A percentile compares a stretch with the other conserved stretches of the same genome.
Evolutionary conservation across 148 eudicot genomes (phyloP).

Genomic region (Amaranthus palmeri): DNA sequence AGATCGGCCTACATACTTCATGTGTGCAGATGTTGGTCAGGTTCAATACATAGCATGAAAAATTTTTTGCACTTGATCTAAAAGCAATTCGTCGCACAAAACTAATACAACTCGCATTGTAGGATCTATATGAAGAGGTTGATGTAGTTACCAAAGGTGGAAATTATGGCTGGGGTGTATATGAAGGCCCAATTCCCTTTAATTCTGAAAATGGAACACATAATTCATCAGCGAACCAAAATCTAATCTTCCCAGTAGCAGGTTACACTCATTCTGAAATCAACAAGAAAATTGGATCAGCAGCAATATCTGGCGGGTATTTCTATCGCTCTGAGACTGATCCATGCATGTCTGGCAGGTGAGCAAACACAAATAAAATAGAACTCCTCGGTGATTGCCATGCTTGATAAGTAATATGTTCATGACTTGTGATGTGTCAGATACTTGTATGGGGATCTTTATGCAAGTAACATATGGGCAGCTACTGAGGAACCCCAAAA

Average conservation of each 20-base stretch:
- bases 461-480: conserved; percentile 62
- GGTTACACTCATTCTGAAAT: conserved; percentile 70
- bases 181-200: conserved; percentile 58
- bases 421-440: conserved; percentile 31
- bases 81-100: not conserved
- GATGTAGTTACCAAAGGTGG: conserved; percentile 84
- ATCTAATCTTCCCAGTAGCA: conserved; percentile 61
- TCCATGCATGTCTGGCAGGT: conserved; percentile 90
- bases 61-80: not conserved
- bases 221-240: conserved; percentile 27
- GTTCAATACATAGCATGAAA: conserved; percentile 29
- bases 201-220: conserved; percentile 29
- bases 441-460: conserved; percentile 81
- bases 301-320: conserved; percentile 86
- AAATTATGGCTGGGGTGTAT: conserved; percentile 82
- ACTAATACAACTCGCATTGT: conserved; percentile 3
- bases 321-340: conserved; percentile 76
- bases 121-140: conserved; percentile 89
- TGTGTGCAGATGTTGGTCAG: conserved; percentile 85
- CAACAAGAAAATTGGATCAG: conserved; percentile 73
- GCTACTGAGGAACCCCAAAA: conserved; percentile 55
- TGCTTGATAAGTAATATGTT: not conserved
- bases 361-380: conserved; percentile 6
- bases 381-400: not conserved
- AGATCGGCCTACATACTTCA: conserved; percentile 80